Conservation (phyloP, 2,329 filamentous ascomycete genomes). For the Xylariaceae sp. region DNA sequence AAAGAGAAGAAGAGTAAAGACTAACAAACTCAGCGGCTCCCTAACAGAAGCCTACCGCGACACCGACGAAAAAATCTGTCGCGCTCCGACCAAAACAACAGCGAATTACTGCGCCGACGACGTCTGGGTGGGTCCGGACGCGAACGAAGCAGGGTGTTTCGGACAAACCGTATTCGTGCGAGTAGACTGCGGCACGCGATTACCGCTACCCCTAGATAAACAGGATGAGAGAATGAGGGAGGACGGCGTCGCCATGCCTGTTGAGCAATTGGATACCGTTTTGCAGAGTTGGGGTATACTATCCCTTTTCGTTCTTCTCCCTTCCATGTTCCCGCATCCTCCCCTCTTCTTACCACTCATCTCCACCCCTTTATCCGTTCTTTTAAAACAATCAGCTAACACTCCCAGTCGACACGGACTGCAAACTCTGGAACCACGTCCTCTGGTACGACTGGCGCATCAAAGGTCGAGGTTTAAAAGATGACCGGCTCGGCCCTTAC, state of each 20-base stretch:
- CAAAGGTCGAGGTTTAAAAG: conserved; percentile 11
- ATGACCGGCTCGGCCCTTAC: neutral
- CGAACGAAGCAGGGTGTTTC: neutral
- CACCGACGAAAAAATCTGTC: neutral
- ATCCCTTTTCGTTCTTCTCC: neutral
- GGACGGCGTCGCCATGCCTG: neutral
- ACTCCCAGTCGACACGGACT: conserved; percentile 1
- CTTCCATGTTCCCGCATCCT: neutral
- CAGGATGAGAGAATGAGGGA: conserved; percentile 5
- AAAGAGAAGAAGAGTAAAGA: neutral
- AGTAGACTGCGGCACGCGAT: conserved; percentile 9
- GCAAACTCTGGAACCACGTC: conserved; percentile 1
- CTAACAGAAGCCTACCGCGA: conserved; percentile 4
- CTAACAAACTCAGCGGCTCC: conserved; percentile 3
- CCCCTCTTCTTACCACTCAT: neutral
- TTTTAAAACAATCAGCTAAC: neutral
- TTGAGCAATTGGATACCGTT: neutral
- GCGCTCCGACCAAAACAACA: neutral
- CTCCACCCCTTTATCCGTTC: too few relatives aligned
- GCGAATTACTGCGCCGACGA: conserved; percentile 9
- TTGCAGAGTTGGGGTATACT: conserved; percentile 7
- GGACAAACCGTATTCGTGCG: conserved; percentile 11
- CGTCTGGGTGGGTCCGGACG: neutral
- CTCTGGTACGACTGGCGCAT: conserved; percentile 1
- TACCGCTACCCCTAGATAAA: neutral